These are phyloP conservation scores for Diplocarpon rosae DNA, from an alignment of 2,329 filamentous ascomycete genomes.

Conservation along the genomic window DNA sequence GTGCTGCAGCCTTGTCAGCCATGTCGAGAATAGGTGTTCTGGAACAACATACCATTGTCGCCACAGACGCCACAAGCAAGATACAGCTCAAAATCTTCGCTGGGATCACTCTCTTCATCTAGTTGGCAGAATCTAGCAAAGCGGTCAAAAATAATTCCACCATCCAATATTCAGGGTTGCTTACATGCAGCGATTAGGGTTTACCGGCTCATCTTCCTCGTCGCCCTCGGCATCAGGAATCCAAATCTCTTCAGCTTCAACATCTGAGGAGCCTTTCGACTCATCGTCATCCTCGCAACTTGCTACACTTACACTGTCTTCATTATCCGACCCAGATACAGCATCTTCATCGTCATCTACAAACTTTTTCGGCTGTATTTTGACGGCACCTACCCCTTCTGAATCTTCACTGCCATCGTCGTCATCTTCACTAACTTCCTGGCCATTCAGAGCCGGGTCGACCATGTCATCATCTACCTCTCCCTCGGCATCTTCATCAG, in stretches of 20 bases:
- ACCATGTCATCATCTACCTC: slow-evolving; percentile 29
- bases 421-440: slow-evolving; percentile 29
- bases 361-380: slow-evolving; percentile 22
- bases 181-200: slow-evolving; percentile 54
- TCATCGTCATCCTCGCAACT: slow-evolving; percentile 36
- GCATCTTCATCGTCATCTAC: slow-evolving; percentile 32
- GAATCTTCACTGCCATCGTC: slow-evolving; percentile 32
- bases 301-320: slow-evolving; percentile 23
- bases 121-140: slow-evolving; percentile 65
- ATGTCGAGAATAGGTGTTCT: slow-evolving; percentile 17
- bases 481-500: slow-evolving; percentile 29
- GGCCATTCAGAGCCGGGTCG: slow-evolving; percentile 29
- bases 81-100: slow-evolving; percentile 70
- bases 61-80: slow-evolving; percentile 68
- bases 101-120: slow-evolving; percentile 73
- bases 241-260: slow-evolving; percentile 45
- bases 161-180: slow-evolving; percentile 21
- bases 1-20: slow-evolving; percentile 53
- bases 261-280: slow-evolving; percentile 45
- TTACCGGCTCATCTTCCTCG: slow-evolving; percentile 41
- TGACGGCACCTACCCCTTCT: slow-evolving; percentile 27
- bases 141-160: slow-evolving; percentile 18
- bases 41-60: slow-evolving; percentile 60
- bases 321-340: slow-evolving; percentile 19
- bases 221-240: slow-evolving; percentile 42